Evolutionary conservation across 768 basidiomycete genomes (phyloP), one percentile per base, ranked within the genome.

Genomic region (Lentinula boryana): DNA sequence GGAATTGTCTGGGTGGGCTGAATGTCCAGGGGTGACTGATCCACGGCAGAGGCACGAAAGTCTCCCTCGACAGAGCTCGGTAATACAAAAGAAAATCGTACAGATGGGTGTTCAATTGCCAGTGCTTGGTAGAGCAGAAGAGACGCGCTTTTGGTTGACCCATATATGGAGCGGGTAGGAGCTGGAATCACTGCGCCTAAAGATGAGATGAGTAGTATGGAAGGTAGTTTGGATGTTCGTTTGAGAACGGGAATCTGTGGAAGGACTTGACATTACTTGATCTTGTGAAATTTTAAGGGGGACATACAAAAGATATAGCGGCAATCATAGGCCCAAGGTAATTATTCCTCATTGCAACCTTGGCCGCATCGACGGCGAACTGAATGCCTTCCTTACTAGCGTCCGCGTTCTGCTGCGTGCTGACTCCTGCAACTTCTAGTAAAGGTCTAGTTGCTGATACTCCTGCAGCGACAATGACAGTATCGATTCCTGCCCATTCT

Each of bases 81-180:
- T 2, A 91, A 69, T 65, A 88, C 66, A 60, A 77, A 76, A 0
- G 85, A 78, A 71, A 92, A 93, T 0, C 72, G 50, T 64, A 95
- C 83, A 2, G 72, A 68, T 5, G 90, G 88, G 63, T 93, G 87
- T 65, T 94, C 93, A 62, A 93, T 89, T 4, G 91, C 76, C 35
- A 94, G 83, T 0, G 88, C 79, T 70, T 91, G 89, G 70, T 86
- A 93, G 60, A 95, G 84, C 5, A 87, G 63, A 32, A 91, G 80
- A 1, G 89, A 85, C 0, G 93, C 89, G 2, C 88, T 79, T 71
- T 98, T 97, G 9, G 89, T 91, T 3, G 93, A 84, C 0, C 82
- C 85, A 69, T 98, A 98, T 38, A 98, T 74, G 0, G 91, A 76
- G 6, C 95, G 87, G 0, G 91, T 93, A 0, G 95, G 95, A 0